phyloP scores from a whole-genome alignment of 805 yeast genomes.

The Saccharomycopsis sp. region DNA sequence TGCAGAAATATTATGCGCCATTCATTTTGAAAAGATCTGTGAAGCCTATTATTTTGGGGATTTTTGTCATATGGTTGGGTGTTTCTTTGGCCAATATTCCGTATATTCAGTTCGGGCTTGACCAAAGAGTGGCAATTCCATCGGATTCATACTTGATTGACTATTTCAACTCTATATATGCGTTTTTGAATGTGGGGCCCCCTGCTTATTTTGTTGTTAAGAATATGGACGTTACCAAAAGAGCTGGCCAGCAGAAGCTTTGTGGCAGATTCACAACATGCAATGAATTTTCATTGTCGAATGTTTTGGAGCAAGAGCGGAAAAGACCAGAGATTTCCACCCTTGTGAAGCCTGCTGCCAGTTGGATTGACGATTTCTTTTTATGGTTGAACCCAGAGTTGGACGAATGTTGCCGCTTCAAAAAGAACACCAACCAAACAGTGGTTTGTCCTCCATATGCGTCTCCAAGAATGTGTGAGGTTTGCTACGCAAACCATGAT shows the following conservation, averaged over 20 bases:
- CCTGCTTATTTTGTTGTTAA: constrained; percentile 83
- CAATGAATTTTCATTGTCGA: constrained; percentile 66
- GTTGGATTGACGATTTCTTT: constrained; percentile 89
- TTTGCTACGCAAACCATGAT: constrained; percentile 55
- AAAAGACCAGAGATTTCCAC: constrained; percentile 55
- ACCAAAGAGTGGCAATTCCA: constrained; percentile 85
- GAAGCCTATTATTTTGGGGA: constrained; percentile 38
- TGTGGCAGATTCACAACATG: constrained; percentile 90
- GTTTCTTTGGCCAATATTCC: constrained; percentile 65
- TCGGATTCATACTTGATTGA: constrained; percentile 68
- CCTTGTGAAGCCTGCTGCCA: constrained; percentile 73
- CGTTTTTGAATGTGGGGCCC: constrained; percentile 77
- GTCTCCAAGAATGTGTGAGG: constrained; percentile 61
- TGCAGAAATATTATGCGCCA: constrained; percentile 50
- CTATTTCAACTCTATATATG: constrained; percentile 70
- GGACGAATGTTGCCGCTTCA: constrained; percentile 75
- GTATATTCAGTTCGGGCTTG: constrained; percentile 65
- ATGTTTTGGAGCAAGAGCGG: constrained; percentile 77
- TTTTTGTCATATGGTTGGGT: constrained; percentile 58
- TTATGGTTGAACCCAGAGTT: constrained; percentile 80
- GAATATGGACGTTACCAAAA: constrained; percentile 50
- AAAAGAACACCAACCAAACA: constrained; percentile 37
- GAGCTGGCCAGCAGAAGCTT: constrained; percentile 57
- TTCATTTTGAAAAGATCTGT: constrained; percentile 40
- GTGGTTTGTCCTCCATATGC: constrained; percentile 61